Percentiles rank a stretch among this genome's conserved stretches.
phyloP scores from a whole-genome alignment of 2,329 filamentous ascomycete genomes.

The Periconia sp. region DNA sequence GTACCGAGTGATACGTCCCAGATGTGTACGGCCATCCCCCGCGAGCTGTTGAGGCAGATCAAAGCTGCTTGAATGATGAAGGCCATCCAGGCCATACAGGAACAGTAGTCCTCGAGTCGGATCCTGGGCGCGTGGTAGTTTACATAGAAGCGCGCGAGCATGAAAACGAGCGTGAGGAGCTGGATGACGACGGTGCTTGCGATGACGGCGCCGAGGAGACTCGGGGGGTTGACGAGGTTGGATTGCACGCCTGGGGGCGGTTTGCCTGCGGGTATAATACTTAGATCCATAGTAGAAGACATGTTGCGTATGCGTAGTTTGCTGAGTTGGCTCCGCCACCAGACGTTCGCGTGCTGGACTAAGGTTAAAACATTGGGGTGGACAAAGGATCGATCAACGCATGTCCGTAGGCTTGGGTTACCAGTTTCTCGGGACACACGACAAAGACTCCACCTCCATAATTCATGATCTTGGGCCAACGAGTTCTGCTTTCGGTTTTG shows the following conservation, averaged over 20 bases:
- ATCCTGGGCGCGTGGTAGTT: slow-evolving; percentile 1
- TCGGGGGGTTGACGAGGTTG: slow-evolving; percentile 7
- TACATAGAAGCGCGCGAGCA: slow-evolving; percentile 5
- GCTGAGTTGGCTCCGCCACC: too few species aligned
- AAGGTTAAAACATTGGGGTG: too few species aligned
- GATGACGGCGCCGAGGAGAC: slow-evolving; percentile 5
- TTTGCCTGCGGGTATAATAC: too few species aligned
- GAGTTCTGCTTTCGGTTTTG: too few species aligned
- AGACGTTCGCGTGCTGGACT: too few species aligned
- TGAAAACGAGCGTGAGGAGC: slow-evolving; percentile 2
- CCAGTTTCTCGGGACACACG: too few species aligned
- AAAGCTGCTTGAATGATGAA: slow-evolving; percentile 7
- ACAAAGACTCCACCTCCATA: too few species aligned
- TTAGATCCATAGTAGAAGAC: too few species aligned
- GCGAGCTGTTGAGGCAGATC: background rate
- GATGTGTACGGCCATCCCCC: slow-evolving; percentile 5
- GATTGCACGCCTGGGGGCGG: background rate
- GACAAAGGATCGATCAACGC: too few species aligned
- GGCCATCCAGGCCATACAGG: slow-evolving; percentile 9
- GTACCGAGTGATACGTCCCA: slow-evolving; percentile 3
- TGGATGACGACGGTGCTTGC: slow-evolving; percentile 3
- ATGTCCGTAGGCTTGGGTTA: too few species aligned
- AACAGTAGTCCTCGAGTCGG: slow-evolving; percentile 8
- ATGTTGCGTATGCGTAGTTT: too few species aligned
- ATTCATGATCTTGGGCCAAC: too few species aligned